Evolutionary conservation across 495 filamentous ascomycete species (phyloP), one percentile per base, ranked within the genome.

Genomic region (Apodospora peruviana): DNA sequence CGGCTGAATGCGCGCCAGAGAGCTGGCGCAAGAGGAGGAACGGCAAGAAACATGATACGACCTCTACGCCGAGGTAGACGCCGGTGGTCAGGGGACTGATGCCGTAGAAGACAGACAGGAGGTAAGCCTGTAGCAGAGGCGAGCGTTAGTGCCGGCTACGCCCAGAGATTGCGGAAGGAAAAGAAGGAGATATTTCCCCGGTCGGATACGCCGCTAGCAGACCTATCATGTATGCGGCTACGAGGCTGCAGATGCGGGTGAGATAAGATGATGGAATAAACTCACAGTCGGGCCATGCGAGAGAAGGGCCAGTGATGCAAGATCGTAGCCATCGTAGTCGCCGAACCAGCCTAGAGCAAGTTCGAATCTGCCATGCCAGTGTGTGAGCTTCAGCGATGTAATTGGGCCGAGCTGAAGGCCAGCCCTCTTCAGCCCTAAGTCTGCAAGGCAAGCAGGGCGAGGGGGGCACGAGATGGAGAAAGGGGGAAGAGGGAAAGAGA

Each of bases 61-160:
- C 61, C 47, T 88, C 85, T 53, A 90, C 83, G 8, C 60, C 56
- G 47, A 86, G 77, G 22, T 78, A 78, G 16, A 72, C 60, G 35
- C 78, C 54, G 17, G 81, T 66, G 8, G 86, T 82, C 40, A 65
- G 66, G 8, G 77, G 70, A 5, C 78, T 74, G 45, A 90, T 71
- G 14, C 67, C 60, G 74, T 91, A 95, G 74, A 91, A 94, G 55
- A 77, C 79, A 21, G 70, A 71, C 27, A 90, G 70, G 39, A 96
- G 82, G 51, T 81, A 82, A 53, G 81, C 77, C 74, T 77, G n/a
- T 5, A 9, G n/a, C 7, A 14, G 38, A 19, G n/a, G 45, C 45
- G 44, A 32, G 51, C 59, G 35, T 48, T 22, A 29, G 47, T 66
- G 60, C 50, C 19, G 14, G 35, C 27, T 48, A 10, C 22, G 37